Conservation (phyloP, 345 rosid species). For the Arabidopsis arenosa region DNA sequence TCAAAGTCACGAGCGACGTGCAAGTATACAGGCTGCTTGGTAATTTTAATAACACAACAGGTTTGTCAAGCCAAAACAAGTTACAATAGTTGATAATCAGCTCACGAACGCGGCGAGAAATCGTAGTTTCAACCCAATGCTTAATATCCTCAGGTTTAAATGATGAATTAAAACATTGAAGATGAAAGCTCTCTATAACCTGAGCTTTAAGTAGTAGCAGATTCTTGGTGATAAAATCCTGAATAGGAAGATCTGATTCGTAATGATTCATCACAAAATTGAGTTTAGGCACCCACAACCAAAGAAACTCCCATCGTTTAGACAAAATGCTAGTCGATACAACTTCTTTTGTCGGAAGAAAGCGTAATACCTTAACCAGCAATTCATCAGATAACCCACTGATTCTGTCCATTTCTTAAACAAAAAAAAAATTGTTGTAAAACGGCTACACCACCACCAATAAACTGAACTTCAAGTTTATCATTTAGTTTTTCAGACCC, state of each 20-base stretch:
- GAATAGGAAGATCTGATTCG: neutral
- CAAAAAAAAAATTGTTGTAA: neutral
- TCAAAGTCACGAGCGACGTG: conserved; percentile 7
- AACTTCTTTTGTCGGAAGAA: conserved; percentile 6
- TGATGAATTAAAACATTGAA: neutral
- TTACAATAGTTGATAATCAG: neutral
- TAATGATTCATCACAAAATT: neutral
- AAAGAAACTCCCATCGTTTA: neutral
- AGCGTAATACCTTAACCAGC: neutral
- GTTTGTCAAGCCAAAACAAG: neutral
- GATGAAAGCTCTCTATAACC: conserved; percentile 1
- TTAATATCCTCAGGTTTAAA: conserved; percentile 7
- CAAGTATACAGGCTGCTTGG: neutral
- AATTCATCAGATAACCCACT: conserved; percentile 4
- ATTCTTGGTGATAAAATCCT: conserved; percentile 19
- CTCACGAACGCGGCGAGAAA: conserved; percentile 4
- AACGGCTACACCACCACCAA: too few species aligned
- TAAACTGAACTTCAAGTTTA: too few species aligned
- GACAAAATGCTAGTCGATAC: neutral
- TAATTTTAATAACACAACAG: neutral
- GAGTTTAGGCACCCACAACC: conserved; percentile 12
- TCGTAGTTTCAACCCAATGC: neutral
- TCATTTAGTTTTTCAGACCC: too few species aligned
- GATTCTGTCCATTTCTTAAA: conserved; percentile 9
- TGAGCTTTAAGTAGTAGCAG: conserved; percentile 11